Evolutionary conservation across 805 yeast species (phyloP).

Genomic region (Groenewaldozyma salmanticensis): DNA sequence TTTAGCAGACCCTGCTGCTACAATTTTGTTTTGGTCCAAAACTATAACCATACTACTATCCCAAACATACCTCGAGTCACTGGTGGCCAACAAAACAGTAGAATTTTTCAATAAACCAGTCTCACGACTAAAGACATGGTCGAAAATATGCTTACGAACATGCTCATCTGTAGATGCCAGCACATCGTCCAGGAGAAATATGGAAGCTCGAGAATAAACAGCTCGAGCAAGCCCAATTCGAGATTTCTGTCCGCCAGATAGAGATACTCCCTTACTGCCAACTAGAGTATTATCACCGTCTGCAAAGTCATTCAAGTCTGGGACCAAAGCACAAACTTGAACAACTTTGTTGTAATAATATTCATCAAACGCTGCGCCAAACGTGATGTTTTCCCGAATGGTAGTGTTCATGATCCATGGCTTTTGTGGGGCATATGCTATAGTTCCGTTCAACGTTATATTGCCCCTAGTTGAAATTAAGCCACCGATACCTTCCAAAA

Average conservation of each 20-base stretch:
- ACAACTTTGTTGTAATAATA: slow-evolving; percentile 70
- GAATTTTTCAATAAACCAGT: slow-evolving; percentile 56
- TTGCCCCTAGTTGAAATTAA: slow-evolving; percentile 64
- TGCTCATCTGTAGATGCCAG: slow-evolving; percentile 96
- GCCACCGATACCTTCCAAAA: slow-evolving; percentile 65
- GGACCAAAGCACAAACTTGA: slow-evolving; percentile 78
- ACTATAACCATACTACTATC: slow-evolving; percentile 59
- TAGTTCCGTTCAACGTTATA: slow-evolving; percentile 50
- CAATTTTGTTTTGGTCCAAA: slow-evolving; percentile 35
- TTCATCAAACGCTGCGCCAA: slow-evolving; percentile 75
- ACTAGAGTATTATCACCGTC: slow-evolving; percentile 86
- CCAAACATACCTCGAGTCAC: slow-evolving; percentile 63
- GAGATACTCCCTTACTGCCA: slow-evolving; percentile 87
- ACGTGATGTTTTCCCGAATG: slow-evolving; percentile 75
- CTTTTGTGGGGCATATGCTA: slow-evolving; percentile 75
- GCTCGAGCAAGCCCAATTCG: slow-evolving; percentile 90
- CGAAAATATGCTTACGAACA: slow-evolving; percentile 77
- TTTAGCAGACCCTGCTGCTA: slow-evolving; percentile 20
- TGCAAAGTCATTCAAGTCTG: slow-evolving; percentile 68
- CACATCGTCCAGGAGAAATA: slow-evolving; percentile 82
- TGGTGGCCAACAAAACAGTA: slow-evolving; percentile 68
- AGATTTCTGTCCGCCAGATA: slow-evolving; percentile 97
- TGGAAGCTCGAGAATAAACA: slow-evolving; percentile 85
- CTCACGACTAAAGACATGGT: slow-evolving; percentile 56
- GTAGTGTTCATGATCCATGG: slow-evolving; percentile 92